Conservation (phyloP, 2,329 filamentous ascomycete genomes). For the Colletotrichum sojae region DNA sequence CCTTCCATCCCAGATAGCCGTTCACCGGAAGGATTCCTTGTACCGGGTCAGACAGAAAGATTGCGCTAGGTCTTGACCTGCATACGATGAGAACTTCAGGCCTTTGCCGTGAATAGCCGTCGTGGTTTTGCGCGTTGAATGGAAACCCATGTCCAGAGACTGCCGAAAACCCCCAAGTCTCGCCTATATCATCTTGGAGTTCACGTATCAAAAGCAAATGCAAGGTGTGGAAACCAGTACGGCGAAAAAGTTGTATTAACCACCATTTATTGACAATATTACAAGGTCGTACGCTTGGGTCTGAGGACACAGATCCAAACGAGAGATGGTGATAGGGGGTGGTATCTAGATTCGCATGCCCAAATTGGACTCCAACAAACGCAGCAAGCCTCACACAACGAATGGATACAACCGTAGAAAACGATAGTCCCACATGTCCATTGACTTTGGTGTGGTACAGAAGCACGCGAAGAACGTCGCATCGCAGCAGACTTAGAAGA, state of each 20-base stretch:
- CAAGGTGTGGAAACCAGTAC: neutral
- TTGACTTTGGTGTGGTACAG: neutral
- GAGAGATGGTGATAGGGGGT: neutral
- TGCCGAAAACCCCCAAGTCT: no score
- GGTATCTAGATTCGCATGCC: conserved; percentile 20
- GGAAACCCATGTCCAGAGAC: no score
- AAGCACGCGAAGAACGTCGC: neutral
- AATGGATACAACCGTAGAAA: neutral
- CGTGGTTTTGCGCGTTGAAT: neutral
- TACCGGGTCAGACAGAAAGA: neutral
- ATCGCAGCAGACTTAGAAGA: conserved; percentile 21
- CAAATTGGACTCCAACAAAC: neutral
- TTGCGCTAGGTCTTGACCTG: neutral
- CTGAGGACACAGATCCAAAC: neutral
- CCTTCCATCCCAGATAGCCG: no score
- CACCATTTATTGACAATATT: neutral
- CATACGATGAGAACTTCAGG: neutral
- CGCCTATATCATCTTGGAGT: neutral
- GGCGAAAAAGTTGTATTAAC: neutral
- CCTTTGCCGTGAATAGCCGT: neutral
- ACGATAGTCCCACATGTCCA: neutral
- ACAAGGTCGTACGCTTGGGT: neutral
- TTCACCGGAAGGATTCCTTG: neutral
- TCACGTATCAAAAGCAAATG: neutral
- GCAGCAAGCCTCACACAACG: neutral